Evolutionary conservation across 2,329 filamentous ascomycete genomes (phyloP), one percentile per base, ranked within the genome.

Genomic region (Aureobasidium sp.): DNA sequence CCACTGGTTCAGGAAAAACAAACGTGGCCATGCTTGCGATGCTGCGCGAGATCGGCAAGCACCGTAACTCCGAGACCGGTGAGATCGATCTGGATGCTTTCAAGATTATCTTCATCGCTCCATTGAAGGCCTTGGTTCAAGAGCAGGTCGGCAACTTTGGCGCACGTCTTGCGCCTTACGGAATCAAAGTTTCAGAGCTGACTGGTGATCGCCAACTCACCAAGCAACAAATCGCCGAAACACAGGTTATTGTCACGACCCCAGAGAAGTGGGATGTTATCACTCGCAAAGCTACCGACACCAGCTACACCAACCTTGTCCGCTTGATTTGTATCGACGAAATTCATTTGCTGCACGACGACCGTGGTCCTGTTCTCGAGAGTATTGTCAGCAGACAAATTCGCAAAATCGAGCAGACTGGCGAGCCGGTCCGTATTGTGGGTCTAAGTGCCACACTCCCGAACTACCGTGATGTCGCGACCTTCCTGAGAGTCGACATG

Each of bases 211-310:
- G 93, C 50, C 93, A 97, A 71, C 85, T 98, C 66, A 98, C 91
- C 17, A 98, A 98, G 71, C 90, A 95, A 69, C 93, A 98, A 75
- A 97, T 98, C 58, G 83, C 91, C 1, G 93, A 98, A 64, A 98
- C 93, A 0, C 91, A 98, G 68, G 85, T 98, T 61, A 98, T 98
- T 62, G 90, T 98, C 55, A 98, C 93, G 0, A 98, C 93, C 0
- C 93, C 93, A 17, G 93, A 98, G 71, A 98, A 98, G 73, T 98
- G 90, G 87, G 93, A 98, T 70, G 91, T 98, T 61, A 96, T 98
- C 62, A 98, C 94, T 5, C 83, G 94, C 71, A 98, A 98, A 71
- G 90, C 91, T 6, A 96, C 91, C 1, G 94, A 98, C 67, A 81
- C 93, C 52, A 95, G 90, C 62, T 98, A 98, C 70, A 98, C 90